Percentiles rank a stretch among this genome's conserved stretches.
Conservation (phyloP, 2,329 filamentous ascomycete genomes). For the Fusarium irregulare region DNA sequence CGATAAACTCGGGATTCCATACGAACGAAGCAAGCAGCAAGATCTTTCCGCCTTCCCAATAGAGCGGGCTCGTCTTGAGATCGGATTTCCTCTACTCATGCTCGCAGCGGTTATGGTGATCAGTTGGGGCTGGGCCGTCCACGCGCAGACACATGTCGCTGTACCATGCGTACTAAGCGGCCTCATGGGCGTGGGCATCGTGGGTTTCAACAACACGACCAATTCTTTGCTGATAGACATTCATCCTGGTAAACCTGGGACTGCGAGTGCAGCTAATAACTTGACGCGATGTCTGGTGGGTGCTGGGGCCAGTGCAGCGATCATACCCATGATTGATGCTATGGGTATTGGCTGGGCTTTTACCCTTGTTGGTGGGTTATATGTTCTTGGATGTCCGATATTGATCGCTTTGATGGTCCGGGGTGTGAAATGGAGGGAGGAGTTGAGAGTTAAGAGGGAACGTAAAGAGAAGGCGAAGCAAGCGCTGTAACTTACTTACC, state of each 20-base stretch:
- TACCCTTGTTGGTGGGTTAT: constrained; percentile 59
- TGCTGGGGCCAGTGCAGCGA: constrained; percentile 62
- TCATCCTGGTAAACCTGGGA: constrained; percentile 62
- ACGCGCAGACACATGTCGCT: constrained; percentile 56
- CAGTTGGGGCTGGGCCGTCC: constrained; percentile 64
- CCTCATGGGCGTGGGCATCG: constrained; percentile 60
- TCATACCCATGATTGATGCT: constrained; percentile 62
- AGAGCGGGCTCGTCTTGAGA: constrained; percentile 62
- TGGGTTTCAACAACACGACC: constrained; percentile 65
- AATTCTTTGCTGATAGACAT: constrained; percentile 68
- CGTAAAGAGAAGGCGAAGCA: constrained; percentile 36
- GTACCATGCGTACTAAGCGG: constrained; percentile 61
- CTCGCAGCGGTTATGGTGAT: constrained; percentile 60
- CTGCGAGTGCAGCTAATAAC: constrained; percentile 68
- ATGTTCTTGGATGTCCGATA: constrained; percentile 54
- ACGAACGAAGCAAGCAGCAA: constrained; percentile 64
- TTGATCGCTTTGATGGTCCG: constrained; percentile 56
- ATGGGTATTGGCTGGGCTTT: constrained; percentile 66
- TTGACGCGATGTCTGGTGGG: constrained; percentile 66
- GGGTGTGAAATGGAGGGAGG: constrained; percentile 58
- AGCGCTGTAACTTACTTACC: not conserved
- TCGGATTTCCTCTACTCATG: constrained; percentile 63
- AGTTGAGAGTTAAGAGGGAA: constrained; percentile 46
- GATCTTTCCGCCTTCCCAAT: constrained; percentile 63
- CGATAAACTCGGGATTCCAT: constrained; percentile 60